A percentile compares a stretch with the other conserved stretches of the same genome.
Evolutionary conservation across 2,329 filamentous ascomycete genomes (phyloP).

Genomic region (Calonectria honghensis): DNA sequence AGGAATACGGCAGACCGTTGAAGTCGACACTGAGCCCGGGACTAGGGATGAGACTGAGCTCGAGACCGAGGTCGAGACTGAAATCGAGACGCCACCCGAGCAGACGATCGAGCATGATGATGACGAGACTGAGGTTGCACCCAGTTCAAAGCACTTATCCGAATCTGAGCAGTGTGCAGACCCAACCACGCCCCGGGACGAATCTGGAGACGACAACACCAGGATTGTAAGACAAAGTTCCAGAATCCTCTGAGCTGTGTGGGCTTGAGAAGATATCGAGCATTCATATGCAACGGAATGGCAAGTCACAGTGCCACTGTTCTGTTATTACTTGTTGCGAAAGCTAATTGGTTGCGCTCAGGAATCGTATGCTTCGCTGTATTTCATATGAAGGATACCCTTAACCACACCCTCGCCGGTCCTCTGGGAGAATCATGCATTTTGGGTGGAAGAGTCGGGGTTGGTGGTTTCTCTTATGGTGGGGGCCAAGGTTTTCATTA

Average conservation of each 20-base stretch:
- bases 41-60: neutral
- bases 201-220: neutral
- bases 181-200: neutral
- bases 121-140: neutral
- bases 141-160: neutral
- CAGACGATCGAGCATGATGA: neutral
- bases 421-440: neutral
- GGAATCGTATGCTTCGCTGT: neutral
- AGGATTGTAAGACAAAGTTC: neutral
- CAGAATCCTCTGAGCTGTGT: neutral
- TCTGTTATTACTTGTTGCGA: neutral
- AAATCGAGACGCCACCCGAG: neutral
- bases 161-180: neutral
- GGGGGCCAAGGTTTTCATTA: neutral
- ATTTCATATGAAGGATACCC: neutral
- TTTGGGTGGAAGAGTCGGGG: no score
- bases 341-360: neutral
- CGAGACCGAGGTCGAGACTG: neutral
- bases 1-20: neutral
- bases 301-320: neutral
- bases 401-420: neutral
- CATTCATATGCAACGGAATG: neutral
- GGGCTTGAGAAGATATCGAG: neutral
- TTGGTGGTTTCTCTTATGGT: neutral
- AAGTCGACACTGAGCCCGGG: neutral